Percentiles rank a stretch among this genome's conserved stretches.
These are phyloP conservation scores for Grammothele lineata DNA, from an alignment of 768 basidiomycete species.

Conservation along the genomic window DNA sequence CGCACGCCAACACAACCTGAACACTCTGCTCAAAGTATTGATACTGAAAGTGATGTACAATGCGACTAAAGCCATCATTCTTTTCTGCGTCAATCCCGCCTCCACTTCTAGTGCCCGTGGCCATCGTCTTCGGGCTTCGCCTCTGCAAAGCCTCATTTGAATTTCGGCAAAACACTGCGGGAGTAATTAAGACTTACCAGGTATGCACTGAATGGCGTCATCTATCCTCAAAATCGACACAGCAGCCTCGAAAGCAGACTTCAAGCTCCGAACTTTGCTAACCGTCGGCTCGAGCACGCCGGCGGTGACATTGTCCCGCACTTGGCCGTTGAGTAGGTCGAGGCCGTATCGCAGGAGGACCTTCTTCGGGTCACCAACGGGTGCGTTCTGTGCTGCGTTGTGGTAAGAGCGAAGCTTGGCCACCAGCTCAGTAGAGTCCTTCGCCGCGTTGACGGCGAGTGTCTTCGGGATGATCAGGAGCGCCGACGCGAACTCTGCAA, in stretches of 20 bases:
- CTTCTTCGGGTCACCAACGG: conserved; percentile 88
- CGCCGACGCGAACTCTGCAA: conserved; percentile 96
- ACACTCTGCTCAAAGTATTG: no score
- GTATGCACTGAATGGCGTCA: conserved; percentile 89
- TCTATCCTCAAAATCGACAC: conserved; percentile 93
- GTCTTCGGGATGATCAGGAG: conserved; percentile 95
- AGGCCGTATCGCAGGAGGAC: conserved; percentile 88
- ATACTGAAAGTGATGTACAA: conserved; percentile 14
- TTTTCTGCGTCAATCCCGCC: no score
- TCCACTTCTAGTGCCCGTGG: conserved; percentile 58
- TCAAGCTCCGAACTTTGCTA: conserved; percentile 95
- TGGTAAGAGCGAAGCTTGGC: conserved; percentile 97
- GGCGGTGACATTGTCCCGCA: conserved; percentile 90
- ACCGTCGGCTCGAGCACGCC: conserved; percentile 96
- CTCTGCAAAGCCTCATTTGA: conserved; percentile 40
- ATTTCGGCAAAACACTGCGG: no score
- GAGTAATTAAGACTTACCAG: conserved; percentile 53
- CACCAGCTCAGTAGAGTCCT: conserved; percentile 96
- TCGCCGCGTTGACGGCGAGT: conserved; percentile 95
- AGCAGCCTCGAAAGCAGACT: conserved; percentile 95
- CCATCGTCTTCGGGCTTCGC: conserved; percentile 66
- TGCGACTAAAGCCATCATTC: conserved; percentile 1
- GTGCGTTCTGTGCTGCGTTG: conserved; percentile 92
- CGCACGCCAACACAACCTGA: neutral
- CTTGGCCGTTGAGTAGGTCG: conserved; percentile 91